Evolutionary conservation across 495 filamentous ascomycete species (phyloP).

Genomic region (Gamarada debralockiae): DNA sequence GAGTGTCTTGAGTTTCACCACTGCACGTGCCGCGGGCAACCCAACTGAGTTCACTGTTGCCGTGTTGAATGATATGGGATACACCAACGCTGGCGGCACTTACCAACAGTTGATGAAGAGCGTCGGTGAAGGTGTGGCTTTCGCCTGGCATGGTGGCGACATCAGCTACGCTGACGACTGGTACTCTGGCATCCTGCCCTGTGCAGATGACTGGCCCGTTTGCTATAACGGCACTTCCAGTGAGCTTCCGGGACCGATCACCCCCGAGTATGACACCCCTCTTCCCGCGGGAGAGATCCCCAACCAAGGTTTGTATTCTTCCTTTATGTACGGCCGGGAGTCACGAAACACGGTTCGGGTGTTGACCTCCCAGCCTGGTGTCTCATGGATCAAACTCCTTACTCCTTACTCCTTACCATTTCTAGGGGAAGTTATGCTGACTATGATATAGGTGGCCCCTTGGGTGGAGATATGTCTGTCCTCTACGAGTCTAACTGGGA

Average conservation of each 20-base stretch:
- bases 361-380: no score
- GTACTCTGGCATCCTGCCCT: conserved; percentile 47
- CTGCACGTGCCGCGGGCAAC: conserved; percentile 38
- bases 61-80: conserved; percentile 43
- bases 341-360: no score
- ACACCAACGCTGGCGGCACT: conserved; percentile 45
- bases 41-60: conserved; percentile 38
- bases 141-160: conserved; percentile 51
- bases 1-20: conserved; percentile 28
- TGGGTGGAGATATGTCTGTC: conserved; percentile 46
- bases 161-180: conserved; percentile 47
- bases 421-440: no score
- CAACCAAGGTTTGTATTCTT: no score
- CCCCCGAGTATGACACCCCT: conserved; percentile 37
- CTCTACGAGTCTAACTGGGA: conserved; percentile 52
- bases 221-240: conserved; percentile 49
- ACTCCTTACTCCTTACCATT: no score
- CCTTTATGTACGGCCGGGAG: no score
- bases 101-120: conserved; percentile 37
- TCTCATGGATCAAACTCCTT: no score
- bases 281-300: conserved; percentile 43
- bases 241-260: conserved; percentile 31
- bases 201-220: conserved; percentile 43
- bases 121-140: conserved; percentile 35
- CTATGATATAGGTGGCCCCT: no score